Base-by-base conservation (phyloP, 768 basidiomycete genomes). In the Cyclocybe cylindracea region DNA sequence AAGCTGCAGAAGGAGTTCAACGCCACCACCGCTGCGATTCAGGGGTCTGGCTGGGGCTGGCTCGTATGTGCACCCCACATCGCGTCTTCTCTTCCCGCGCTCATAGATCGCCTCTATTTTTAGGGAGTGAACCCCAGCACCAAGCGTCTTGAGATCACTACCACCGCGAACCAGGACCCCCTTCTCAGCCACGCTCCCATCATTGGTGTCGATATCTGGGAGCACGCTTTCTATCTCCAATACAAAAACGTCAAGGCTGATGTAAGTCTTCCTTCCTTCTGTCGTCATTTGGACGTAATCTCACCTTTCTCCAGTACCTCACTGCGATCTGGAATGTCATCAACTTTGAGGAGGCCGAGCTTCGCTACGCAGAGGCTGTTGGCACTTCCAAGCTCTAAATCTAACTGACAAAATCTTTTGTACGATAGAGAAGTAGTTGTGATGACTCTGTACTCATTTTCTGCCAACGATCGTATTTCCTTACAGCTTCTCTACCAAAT, bases 41-140 rank as follows among this genome's bases (percentile, higher is more conserved):
- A 97, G 66, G 95, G 94, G 24, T 91, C 88, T 46, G 94, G 94
- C 37, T 97, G 95, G 94, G 94, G 92, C 55, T 98, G 94, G 95
- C 79, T 97, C 65, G 92, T 94, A 64, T 64, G 89, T 24, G 24
- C 24, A 24, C 24, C 24, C 24, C 24, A 24, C 24, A 24, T 24
- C 24, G 4, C 24, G 24, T 24, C 5, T 3, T 24, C 24, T 24
- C 24, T 24, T 24, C 24, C 24, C 5, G 24, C 24, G 5, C 24
- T 24, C 24, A 24, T 24, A 3, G 24, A 24, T 24, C 24, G 24
- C 24, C 5, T 35, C 35, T 35, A 11, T 9, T 39, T 39, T 2
- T 46, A 90, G 89, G 94, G 92, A 4, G 71, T 80, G 50, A 89
- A 91, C 75, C 77, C 83, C 24, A 50, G 65, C 50, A 83, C 73